A percentile compares a stretch with the other conserved stretches of the same genome.
phyloP scores from a whole-genome alignment of 345 rosid species.

The Boechera divaricarpa region DNA sequence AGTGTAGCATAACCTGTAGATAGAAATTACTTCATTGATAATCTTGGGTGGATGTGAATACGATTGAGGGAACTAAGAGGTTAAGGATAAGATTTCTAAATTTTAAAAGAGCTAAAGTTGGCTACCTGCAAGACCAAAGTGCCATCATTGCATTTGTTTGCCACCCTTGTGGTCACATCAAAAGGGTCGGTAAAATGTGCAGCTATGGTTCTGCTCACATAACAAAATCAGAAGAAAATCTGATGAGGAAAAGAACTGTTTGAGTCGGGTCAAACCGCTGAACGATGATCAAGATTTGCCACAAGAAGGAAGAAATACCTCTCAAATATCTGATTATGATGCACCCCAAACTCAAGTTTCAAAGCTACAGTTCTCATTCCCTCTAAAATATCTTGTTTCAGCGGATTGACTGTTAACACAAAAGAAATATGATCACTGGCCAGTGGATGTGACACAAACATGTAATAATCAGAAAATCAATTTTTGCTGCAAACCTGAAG shows the following conservation, averaged over 20 bases:
- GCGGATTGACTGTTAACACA: conserved; percentile 62
- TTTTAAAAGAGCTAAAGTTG: conserved; percentile 11
- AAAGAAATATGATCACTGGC: conserved; percentile 38
- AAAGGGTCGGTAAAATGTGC: conserved; percentile 96
- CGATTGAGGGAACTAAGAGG: conserved; percentile 22
- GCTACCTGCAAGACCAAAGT: conserved; percentile 86
- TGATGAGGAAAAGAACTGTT: conserved; percentile 22
- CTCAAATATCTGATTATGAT: conserved; percentile 90
- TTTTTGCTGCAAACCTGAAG: conserved; percentile 67
- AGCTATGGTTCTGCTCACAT: conserved; percentile 75
- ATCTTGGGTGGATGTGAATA: conserved; percentile 20
- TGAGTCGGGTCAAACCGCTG: conserved; percentile 11
- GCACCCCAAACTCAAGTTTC: conserved; percentile 91
- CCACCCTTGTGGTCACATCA: conserved; percentile 80
- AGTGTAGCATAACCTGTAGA: conserved; percentile 83
- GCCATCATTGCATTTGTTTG: conserved; percentile 84
- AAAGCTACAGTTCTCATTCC: conserved; percentile 98
- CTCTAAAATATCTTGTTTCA: conserved; percentile 77
- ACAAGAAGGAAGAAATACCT: conserved; percentile 53
- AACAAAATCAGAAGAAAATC: conserved; percentile 32
- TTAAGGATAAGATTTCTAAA: neutral
- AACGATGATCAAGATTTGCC: conserved; percentile 28
- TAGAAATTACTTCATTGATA: conserved; percentile 10
- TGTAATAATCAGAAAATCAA: conserved; percentile 26
- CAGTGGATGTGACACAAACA: conserved; percentile 37